Base-by-base conservation (phyloP, 768 basidiomycete species). In the Royoungia palumana region DNA sequence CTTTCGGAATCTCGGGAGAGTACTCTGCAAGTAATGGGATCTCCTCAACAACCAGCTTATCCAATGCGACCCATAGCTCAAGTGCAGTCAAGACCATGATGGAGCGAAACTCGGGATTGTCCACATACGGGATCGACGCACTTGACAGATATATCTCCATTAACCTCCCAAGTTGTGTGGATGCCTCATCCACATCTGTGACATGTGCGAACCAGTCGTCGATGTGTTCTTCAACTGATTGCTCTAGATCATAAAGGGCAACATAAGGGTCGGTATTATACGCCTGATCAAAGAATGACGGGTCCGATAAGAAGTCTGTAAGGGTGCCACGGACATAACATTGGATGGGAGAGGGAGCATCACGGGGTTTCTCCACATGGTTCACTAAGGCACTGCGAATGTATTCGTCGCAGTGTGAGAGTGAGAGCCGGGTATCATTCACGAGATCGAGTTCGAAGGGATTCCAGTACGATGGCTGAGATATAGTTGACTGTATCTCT, bases 181-280 rank as follows among this genome's bases (percentile, higher is more conserved):
- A 57, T 13, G 57, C 60, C 1, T 38, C 24, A 5, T 53, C 48
- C 3, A 17, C 11, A 4, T 22, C 28, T 8, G 13, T 9, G 41
- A 54, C 63, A 46, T 3, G 14, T 6, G 36, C 13, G 9, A 69
- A 55, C 72, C 72, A 75, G 19, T 39, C 41, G 22, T 67, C 63
- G 3, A 76, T 51, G 16, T 50, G 47, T 4, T 64, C 51, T 34
- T 64, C 53, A 41, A 75, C 61, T 5, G 59, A 47, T 13, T 39
- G 43, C 51, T 76, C 73, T 9, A 76, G 62, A 41, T 76, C 74
- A 10, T 54, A 64, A 0, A 75, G 57, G 1, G 41, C 54, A 4
- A 56, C 4, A 41, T 25, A 35, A 21, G 57, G 51, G 8, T 57
- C 43, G 0, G n/a, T 19, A 22, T 11, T 0, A 30, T 44, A 53